A percentile compares a stretch with the other conserved stretches of the same genome.
These are phyloP conservation scores for Chrysanthemum seticuspe DNA, from an alignment of 129 eudicot genomes.

Conservation along the genomic window DNA sequence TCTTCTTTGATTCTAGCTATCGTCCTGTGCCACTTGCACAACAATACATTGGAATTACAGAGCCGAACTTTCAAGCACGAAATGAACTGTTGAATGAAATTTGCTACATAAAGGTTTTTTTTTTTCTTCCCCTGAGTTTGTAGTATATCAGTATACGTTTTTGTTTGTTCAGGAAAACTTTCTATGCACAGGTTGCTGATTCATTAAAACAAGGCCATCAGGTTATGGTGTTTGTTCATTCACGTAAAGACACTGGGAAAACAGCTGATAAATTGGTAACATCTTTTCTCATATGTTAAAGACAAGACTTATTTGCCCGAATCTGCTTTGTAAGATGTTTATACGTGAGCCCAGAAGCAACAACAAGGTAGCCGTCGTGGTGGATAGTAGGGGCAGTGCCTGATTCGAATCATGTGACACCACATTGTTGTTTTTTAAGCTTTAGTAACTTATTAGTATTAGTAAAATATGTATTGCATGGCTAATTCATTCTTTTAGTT, in stretches of 20 bases:
- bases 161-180: constrained; percentile 19
- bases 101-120: constrained; percentile 85
- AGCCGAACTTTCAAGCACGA: constrained; percentile 75
- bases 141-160: constrained; percentile 13
- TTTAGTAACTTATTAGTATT: too few species aligned
- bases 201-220: constrained; percentile 84
- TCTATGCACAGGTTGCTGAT: constrained; percentile 62
- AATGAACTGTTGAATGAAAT: constrained; percentile 72
- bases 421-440: too few species aligned
- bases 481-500: too few species aligned
- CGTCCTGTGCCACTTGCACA: constrained; percentile 99
- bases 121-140: constrained; percentile 1
- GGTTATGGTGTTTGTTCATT: constrained; percentile 97
- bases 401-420: too few species aligned
- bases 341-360: too few species aligned
- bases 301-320: too few species aligned
- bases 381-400: too few species aligned
- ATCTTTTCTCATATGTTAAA: constrained; percentile 11
- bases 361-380: too few species aligned
- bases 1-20: too few species aligned
- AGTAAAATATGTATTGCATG: too few species aligned
- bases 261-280: constrained; percentile 86
- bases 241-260: constrained; percentile 96
- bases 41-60: constrained; percentile 88
- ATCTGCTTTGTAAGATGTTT: too few species aligned